Conservation (phyloP, 306 rosid species). For the Cicer bijugum region DNA sequence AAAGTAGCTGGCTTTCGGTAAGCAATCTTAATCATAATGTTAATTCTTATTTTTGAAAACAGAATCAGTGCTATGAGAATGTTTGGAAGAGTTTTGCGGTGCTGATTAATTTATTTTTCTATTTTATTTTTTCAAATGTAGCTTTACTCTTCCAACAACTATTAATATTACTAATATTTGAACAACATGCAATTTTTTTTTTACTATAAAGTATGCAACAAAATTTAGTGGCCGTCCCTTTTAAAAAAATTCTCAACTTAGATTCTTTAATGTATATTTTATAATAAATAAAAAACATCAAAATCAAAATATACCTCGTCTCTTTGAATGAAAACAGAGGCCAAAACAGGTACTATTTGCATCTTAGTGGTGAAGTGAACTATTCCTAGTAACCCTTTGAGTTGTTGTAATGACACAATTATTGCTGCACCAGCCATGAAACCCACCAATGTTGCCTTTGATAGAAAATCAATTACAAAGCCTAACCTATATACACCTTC, state of each 20-base stretch:
- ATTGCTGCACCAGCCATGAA: conserved; percentile 99
- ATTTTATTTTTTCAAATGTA: not conserved
- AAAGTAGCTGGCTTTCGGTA: conserved; percentile 30
- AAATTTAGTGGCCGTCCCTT: conserved; percentile 18
- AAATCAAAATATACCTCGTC: conserved; percentile 61
- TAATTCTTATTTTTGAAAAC: conserved; percentile 35
- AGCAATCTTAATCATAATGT: conserved; percentile 4
- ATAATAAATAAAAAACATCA: not conserved
- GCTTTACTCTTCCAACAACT: conserved; percentile 16
- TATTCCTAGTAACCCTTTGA: conserved; percentile 92
- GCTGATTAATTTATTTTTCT: not conserved
- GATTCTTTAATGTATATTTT: not conserved
- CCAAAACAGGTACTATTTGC: conserved; percentile 77
- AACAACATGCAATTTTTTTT: not conserved
- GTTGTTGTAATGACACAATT: conserved; percentile 87
- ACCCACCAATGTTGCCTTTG: conserved; percentile 92
- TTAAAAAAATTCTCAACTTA: not conserved
- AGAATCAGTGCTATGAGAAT: conserved; percentile 42
- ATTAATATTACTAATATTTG: conserved; percentile 12
- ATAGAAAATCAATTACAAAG: conserved; percentile 89
- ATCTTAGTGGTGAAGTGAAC: conserved; percentile 79
- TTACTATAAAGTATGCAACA: not conserved
- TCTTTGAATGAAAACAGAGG: conserved; percentile 65
- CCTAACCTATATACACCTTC: conserved; percentile 67
- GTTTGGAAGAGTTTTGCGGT: conserved; percentile 35